phyloP scores from a whole-genome alignment of 176 grass and related monocot genomes.

The Rhynchospora tenuis region DNA sequence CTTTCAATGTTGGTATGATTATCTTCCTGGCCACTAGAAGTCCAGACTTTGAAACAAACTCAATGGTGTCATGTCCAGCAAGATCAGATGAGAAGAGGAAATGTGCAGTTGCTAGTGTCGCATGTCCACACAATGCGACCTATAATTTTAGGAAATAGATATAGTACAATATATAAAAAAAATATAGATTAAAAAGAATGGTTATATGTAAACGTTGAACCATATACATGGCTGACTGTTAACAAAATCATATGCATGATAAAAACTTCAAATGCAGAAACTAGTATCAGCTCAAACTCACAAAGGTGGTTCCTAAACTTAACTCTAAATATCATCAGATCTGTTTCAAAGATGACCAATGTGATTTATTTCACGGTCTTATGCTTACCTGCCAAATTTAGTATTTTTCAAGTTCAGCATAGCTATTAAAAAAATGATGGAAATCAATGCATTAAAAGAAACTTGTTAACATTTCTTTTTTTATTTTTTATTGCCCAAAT shows the following conservation, averaged over 20 bases:
- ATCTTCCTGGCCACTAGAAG: constrained; percentile 45
- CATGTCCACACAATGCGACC: constrained; percentile 47
- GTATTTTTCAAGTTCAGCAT: background rate
- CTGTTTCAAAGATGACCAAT: background rate
- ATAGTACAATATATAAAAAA: background rate
- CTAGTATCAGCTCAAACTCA: too few species aligned
- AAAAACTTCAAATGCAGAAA: too few species aligned
- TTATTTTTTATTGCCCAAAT: too few species aligned
- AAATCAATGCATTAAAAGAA: too few species aligned
- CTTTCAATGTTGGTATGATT: background rate
- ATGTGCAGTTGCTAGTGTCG: constrained; percentile 53
- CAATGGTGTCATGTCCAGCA: constrained; percentile 22
- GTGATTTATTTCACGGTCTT: background rate
- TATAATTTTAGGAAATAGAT: background rate
- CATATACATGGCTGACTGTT: background rate
- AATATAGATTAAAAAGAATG: background rate
- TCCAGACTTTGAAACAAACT: constrained; percentile 57
- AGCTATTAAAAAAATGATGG: background rate
- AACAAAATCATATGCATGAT: too few species aligned
- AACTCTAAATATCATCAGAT: background rate
- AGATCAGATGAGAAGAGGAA: constrained; percentile 48
- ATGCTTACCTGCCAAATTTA: background rate
- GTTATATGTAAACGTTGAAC: background rate
- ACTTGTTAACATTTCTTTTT: too few species aligned
- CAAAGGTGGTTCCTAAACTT: too few species aligned